phyloP scores from a whole-genome alignment of 306 rosid species.

The Begonia fuchsioides region DNA sequence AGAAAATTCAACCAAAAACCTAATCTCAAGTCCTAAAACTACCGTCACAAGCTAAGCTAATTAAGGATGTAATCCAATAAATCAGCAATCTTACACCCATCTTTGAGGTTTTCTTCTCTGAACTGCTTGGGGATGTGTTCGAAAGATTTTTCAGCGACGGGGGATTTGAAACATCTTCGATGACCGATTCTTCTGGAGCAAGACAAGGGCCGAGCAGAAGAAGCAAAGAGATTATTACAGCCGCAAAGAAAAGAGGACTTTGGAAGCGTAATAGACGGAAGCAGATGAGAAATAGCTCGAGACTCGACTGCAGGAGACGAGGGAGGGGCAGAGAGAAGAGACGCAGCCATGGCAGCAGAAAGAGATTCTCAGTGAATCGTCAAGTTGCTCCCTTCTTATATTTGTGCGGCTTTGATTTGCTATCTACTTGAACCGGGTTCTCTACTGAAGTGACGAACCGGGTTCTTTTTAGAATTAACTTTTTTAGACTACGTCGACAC shows the following conservation, averaged over 20 bases:
- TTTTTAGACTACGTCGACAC: no score
- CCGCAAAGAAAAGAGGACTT: conserved; percentile 41
- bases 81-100: conserved; percentile 53
- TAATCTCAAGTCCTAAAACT: no score
- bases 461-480: no score
- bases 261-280: conserved; percentile 5
- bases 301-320: conserved; percentile 6
- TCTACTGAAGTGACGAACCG: no score
- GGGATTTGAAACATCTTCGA: conserved; percentile 26
- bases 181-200: conserved; percentile 3
- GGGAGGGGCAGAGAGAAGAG: conserved; percentile 21
- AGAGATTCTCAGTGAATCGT: not conserved
- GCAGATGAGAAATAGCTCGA: conserved; percentile 8
- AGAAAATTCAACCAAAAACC: no score
- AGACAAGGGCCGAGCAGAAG: conserved; percentile 7
- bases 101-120: conserved; percentile 66
- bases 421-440: no score
- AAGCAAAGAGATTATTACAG: conserved; percentile 19
- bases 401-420: not conserved
- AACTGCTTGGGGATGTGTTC: conserved; percentile 70
- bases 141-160: conserved; percentile 33
- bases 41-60: no score
- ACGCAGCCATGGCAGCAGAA: not conserved
- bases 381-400: not conserved
- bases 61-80: not conserved